A percentile compares a stretch with the other conserved stretches of the same genome.
Conservation (phyloP, 208 protist genomes). For the Leishmania turanica region DNA sequence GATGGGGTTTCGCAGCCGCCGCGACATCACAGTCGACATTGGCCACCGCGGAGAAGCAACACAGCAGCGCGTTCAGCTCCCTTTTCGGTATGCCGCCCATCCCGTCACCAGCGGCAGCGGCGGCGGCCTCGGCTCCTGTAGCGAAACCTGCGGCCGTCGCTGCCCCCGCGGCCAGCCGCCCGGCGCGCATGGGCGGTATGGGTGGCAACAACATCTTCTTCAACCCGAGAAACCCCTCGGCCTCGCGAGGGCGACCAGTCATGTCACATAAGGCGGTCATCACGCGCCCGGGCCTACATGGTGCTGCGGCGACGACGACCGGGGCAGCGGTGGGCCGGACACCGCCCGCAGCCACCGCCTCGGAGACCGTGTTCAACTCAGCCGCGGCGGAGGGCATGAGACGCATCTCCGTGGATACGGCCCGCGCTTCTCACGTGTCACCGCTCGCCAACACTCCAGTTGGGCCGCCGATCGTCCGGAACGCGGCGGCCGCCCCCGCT, state of each 20-base stretch:
- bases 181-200: background rate
- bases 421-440: constrained; percentile 6
- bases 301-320: background rate
- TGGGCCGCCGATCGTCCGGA: constrained; percentile 20
- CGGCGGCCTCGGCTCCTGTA: background rate
- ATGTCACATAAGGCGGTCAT: constrained; percentile 39
- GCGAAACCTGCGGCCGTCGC: background rate
- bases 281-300: constrained; percentile 18
- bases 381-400: constrained; percentile 16
- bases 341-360: background rate
- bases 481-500: constrained; percentile 12
- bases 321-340: background rate
- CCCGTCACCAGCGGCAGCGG: background rate
- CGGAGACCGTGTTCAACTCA: background rate
- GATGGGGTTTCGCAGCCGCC: constrained; percentile 12
- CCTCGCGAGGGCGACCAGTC: constrained; percentile 26
- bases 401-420: constrained; percentile 16
- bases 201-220: constrained; percentile 51
- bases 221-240: constrained; percentile 34
- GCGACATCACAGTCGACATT: background rate
- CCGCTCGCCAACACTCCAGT: background rate
- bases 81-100: constrained; percentile 20
- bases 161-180: background rate
- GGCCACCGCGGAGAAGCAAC: constrained; percentile 2
- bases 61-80: constrained; percentile 37